Conservation (phyloP, 495 filamentous ascomycete species). For the Penicillium coprophilum region DNA sequence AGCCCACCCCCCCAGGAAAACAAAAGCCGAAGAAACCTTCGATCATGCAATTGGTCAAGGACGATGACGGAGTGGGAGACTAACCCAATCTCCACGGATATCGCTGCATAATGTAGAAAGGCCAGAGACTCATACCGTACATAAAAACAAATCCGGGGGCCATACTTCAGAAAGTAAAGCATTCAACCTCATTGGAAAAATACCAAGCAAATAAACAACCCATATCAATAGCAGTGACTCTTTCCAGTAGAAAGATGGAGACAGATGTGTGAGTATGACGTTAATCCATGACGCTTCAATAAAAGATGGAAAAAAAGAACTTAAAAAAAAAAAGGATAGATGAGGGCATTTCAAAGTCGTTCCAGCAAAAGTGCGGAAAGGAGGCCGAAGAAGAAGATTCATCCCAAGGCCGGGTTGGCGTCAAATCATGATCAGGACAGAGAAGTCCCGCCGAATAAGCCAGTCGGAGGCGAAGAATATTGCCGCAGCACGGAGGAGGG, state of each 20-base stretch:
- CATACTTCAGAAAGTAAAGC: conserved; percentile 20
- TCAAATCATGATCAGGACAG: conserved; percentile 12
- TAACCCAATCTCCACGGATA: conserved; percentile 36
- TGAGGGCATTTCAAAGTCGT: conserved; percentile 21
- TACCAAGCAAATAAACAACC: conserved; percentile 24
- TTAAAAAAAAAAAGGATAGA: conserved; percentile 7
- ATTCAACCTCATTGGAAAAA: conserved; percentile 16
- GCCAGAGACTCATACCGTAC: conserved; percentile 30
- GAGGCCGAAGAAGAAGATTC: conserved; percentile 2
- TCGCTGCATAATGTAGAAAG: conserved; percentile 40
- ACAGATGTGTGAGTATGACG: conserved; percentile 26
- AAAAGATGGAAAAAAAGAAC: conserved; percentile 18
- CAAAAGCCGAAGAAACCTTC: conserved; percentile 31
- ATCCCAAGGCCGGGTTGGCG: neutral
- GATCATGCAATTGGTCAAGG: conserved; percentile 40
- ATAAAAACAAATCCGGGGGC: conserved; percentile 27
- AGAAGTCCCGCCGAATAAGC: conserved; percentile 34
- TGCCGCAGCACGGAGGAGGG: conserved; percentile 41
- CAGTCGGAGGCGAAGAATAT: conserved; percentile 40
- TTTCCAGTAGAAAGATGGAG: conserved; percentile 14
- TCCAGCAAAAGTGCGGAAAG: conserved; percentile 15
- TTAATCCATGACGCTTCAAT: conserved; percentile 35
- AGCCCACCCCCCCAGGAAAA: neutral
- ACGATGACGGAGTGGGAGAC: conserved; percentile 32
- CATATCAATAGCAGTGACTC: conserved; percentile 16